Percentiles rank a stretch among this genome's conserved stretches.
These are phyloP conservation scores for Microthlaspi erraticum DNA, from an alignment of 345 rosid species.

Conservation along the genomic window DNA sequence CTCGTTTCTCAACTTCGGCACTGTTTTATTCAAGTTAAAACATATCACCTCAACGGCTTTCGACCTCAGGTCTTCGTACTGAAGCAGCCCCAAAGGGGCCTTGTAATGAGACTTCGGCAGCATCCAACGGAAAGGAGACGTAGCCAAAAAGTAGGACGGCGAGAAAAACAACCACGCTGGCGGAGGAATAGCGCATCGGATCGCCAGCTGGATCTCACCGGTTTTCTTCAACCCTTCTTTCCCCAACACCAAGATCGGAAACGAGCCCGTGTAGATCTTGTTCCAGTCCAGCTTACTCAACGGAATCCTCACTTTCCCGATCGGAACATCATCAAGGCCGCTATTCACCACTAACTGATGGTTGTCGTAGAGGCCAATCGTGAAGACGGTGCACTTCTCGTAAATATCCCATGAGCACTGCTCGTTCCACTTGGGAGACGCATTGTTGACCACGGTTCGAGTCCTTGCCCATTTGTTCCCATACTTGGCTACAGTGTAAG, in stretches of 20 bases:
- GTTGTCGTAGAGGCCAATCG: slow-evolving; percentile 34
- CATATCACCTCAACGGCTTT: slow-evolving; percentile 23
- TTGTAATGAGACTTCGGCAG: slow-evolving; percentile 37
- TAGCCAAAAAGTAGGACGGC: not conserved
- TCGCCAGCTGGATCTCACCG: slow-evolving; percentile 29
- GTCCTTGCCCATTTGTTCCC: slow-evolving; percentile 41
- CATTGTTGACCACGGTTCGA: slow-evolving; percentile 30
- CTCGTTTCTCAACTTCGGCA: slow-evolving; percentile 31
- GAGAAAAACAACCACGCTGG: not conserved
- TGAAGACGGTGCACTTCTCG: slow-evolving; percentile 18
- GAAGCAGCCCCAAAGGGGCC: slow-evolving; percentile 11
- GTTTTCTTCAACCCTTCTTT: slow-evolving; percentile 17
- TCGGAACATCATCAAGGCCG: not conserved
- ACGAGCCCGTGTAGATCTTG: slow-evolving; percentile 6
- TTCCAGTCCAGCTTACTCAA: not conserved
- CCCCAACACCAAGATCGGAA: slow-evolving; percentile 1
- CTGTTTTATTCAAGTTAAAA: slow-evolving; percentile 12
- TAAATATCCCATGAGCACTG: slow-evolving; percentile 35
- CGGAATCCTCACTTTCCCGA: slow-evolving; percentile 39
- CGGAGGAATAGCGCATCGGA: not conserved
- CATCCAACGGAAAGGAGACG: slow-evolving; percentile 8
- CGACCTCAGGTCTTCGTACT: not conserved
- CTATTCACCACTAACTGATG: not conserved
- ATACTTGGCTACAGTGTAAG: slow-evolving; percentile 38
- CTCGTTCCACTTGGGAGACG: slow-evolving; percentile 36